Evolutionary conservation across 805 yeast species (phyloP).

Genomic region (Zygosaccharomyces rouxii): DNA sequence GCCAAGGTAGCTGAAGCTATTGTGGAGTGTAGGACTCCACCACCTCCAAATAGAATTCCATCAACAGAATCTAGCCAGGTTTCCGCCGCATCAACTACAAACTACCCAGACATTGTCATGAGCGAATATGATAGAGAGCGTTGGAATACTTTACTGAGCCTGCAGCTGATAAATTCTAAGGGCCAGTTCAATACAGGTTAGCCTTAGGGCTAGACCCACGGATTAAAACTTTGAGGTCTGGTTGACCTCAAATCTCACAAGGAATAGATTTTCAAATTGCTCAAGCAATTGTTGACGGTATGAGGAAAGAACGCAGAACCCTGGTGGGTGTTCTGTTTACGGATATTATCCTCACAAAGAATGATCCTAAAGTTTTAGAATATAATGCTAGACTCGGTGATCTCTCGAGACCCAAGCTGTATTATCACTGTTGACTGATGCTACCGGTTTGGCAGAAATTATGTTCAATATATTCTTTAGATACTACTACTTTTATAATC

Average conservation of each 20-base stretch:
- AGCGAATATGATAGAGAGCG: slow-evolving; percentile 37
- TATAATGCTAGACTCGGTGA: slow-evolving; percentile 98
- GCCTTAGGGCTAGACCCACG: slow-evolving; percentile 12
- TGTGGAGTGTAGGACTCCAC: slow-evolving; percentile 1
- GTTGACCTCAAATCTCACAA: slow-evolving; percentile 50
- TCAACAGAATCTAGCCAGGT: slow-evolving; percentile 8
- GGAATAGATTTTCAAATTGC: slow-evolving; percentile 71
- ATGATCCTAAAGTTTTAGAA: slow-evolving; percentile 92
- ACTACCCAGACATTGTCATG: slow-evolving; percentile 27
- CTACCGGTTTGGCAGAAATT: slow-evolving; percentile 89
- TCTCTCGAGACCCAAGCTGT: slow-evolving; percentile 98
- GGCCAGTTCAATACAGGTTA: slow-evolving; percentile 5
- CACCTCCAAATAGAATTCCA: slow-evolving; percentile 4
- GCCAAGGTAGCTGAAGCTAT: not conserved
- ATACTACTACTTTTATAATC: not conserved
- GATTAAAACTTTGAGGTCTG: not conserved
- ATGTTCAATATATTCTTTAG: slow-evolving; percentile 41
- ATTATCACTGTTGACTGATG: slow-evolving; percentile 72
- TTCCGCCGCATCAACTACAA: slow-evolving; percentile 16
- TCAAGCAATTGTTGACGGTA: slow-evolving; percentile 89
- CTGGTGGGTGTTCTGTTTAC: slow-evolving; percentile 94
- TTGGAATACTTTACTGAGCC: slow-evolving; percentile 27
- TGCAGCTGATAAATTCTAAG: slow-evolving; percentile 6
- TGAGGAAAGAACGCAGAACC: slow-evolving; percentile 93
- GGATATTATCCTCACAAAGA: slow-evolving; percentile 81